Percentiles rank a stretch among this genome's conserved stretches.
phyloP scores from a whole-genome alignment of 257 asterid species.

The Solanum lignicaule region DNA sequence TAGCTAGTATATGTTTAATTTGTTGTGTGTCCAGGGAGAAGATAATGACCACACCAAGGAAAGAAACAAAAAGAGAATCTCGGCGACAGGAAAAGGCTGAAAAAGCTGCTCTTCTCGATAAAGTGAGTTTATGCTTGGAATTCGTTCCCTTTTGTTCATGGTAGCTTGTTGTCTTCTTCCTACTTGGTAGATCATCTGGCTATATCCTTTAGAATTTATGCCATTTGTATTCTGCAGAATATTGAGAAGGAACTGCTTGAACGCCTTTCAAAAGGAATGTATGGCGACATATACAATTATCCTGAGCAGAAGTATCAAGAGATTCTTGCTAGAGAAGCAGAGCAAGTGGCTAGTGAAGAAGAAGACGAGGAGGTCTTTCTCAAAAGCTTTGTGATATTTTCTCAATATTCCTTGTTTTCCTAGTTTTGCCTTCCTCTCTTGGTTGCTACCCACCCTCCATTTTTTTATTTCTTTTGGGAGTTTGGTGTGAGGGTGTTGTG shows the following conservation, averaged over 20 bases:
- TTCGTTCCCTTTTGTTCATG: neutral
- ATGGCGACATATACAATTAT: conserved; percentile 63
- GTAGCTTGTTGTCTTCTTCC: neutral
- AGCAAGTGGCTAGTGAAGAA: conserved; percentile 30
- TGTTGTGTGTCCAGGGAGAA: conserved; percentile 56
- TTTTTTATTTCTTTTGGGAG: too few species aligned
- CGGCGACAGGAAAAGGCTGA: conserved; percentile 91
- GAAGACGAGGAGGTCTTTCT: conserved; percentile 55
- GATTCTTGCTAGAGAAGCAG: conserved; percentile 45
- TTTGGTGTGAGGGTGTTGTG: neutral
- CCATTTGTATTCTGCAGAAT: conserved; percentile 29
- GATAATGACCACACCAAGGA: conserved; percentile 76
- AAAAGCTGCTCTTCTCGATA: conserved; percentile 70
- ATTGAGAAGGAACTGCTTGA: conserved; percentile 84
- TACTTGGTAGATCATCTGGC: neutral
- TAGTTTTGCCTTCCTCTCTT: neutral
- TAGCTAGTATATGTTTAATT: neutral
- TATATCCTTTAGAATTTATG: conserved; percentile 2
- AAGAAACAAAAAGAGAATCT: conserved; percentile 66
- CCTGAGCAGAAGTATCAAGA: conserved; percentile 43
- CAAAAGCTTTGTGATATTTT: neutral
- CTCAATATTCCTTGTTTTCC: neutral
- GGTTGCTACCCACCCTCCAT: neutral
- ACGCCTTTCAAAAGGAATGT: conserved; percentile 61
- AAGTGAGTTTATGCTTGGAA: conserved; percentile 23